Evolutionary conservation across 2,329 filamentous ascomycete species (phyloP), one percentile per base, ranked within the genome.

Genomic region (Penicillium sp.): DNA sequence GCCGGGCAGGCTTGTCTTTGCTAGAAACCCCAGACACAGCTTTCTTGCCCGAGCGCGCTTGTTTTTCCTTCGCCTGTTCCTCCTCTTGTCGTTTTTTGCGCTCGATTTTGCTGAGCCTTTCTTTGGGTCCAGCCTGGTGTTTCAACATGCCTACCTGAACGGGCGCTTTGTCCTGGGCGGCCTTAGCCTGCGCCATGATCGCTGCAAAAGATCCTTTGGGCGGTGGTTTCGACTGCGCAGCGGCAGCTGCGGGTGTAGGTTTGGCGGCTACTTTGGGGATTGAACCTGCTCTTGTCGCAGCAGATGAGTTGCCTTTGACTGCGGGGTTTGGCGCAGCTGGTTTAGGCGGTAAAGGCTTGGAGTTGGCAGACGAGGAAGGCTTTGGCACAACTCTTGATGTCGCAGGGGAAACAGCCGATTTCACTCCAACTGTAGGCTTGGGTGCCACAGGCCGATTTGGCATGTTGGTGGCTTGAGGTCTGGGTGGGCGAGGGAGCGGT

Each of bases 131-230:
- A 4, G 74, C 51, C 59, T 85, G 83, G 62, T 86, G 81, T 65
- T 82, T 84, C 67, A 85, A 80, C 42, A 79, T 74, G 38, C 81
- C 82, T 36, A 81, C 69, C 50, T 71, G 62, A 36, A 75, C 68
- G 22, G 76, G 71, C 13, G 75, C 75, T 58, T 76, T 74, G 47
- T 79, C 72, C 63, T 75, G 78, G 52, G 77, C 76, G 45, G 80
- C 80, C 65, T 85, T 82, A 42, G 84, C 85, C 61, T 79, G 77
- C 53, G 78, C 77, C 70, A 87, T 77, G 41, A 86, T 76, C 46
- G 83, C 83, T 41, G 83, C 79, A 67, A 81, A 88, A 1, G 81
- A 83, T 27, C 82, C 81, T 62, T 81, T 82, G 55, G 82, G 82
- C 5, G 81, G 80, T 4, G 79, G 71, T 50, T 77, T 77, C 22